These are phyloP conservation scores for Camellia oleifera DNA, from an alignment of 179 eudicot genomes.

Conservation along the genomic window DNA sequence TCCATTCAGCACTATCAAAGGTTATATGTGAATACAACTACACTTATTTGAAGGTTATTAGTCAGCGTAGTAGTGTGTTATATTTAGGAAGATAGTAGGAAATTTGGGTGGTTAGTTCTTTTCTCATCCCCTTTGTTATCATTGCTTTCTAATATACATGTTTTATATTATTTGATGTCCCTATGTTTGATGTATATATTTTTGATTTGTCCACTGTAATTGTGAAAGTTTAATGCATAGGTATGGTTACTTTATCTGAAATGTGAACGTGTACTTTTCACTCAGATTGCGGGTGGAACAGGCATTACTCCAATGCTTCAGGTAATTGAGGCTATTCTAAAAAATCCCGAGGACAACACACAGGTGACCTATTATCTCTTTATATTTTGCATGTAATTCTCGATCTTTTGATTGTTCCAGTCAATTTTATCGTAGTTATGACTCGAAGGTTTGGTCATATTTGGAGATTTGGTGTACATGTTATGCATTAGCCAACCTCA, in stretches of 20 bases:
- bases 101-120: not conserved
- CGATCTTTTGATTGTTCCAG: not conserved
- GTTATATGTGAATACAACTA: not conserved
- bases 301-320: constrained; percentile 99
- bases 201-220: not conserved
- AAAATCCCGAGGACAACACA: constrained; percentile 86
- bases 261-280: constrained; percentile 8
- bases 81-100: not conserved
- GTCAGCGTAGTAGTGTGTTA: not conserved
- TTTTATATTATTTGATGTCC: not conserved
- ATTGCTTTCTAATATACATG: not conserved
- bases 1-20: too few relatives aligned
- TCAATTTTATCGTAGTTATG: not conserved
- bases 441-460: not conserved
- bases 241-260: not conserved
- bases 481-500: not conserved
- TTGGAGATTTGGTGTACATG: not conserved
- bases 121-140: not conserved
- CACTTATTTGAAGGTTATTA: not conserved
- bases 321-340: constrained; percentile 80
- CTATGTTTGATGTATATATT: not conserved
- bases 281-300: constrained; percentile 93
- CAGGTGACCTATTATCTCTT: constrained; percentile 45
- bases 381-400: constrained; percentile 2
- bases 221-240: not conserved